These are phyloP conservation scores for Theobroma grandiflorum DNA, from an alignment of 441 rosid genomes.

Conservation along the genomic window DNA sequence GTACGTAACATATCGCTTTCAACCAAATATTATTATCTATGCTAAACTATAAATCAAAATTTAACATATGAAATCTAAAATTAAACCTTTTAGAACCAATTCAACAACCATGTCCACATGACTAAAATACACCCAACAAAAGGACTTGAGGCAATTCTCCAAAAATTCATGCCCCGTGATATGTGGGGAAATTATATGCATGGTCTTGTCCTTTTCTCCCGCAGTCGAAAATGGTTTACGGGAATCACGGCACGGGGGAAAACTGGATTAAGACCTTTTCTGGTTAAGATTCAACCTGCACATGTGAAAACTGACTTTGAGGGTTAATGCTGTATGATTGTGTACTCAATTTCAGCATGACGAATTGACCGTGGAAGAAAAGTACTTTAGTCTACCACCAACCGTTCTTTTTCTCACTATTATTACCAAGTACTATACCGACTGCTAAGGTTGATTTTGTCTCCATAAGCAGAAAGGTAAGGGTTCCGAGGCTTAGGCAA, in stretches of 20 bases:
- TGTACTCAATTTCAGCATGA: background rate
- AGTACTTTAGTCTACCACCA: background rate
- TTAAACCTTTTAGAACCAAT: background rate
- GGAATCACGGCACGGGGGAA: conserved; percentile 29
- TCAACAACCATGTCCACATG: conserved; percentile 15
- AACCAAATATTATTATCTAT: background rate
- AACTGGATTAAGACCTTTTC: conserved; percentile 21
- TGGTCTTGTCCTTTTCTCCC: too few relatives aligned
- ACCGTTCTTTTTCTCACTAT: background rate
- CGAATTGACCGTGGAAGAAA: background rate
- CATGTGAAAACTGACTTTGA: conserved; percentile 19
- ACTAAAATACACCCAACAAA: background rate
- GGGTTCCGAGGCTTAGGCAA: background rate
- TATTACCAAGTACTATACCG: background rate
- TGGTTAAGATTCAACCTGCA: conserved; percentile 20
- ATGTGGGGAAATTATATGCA: background rate
- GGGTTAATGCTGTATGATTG: background rate
- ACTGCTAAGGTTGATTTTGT: conserved; percentile 7
- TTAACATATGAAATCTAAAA: background rate
- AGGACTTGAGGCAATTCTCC: background rate
- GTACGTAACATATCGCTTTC: conserved; percentile 38
- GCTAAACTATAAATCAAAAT: too few relatives aligned
- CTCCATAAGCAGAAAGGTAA: background rate
- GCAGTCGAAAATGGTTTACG: conserved; percentile 25
- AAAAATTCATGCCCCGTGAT: conserved; percentile 19